These are phyloP conservation scores for Oehlia diaphana DNA, from an alignment of 192 early-diverging fungal genomes.

Conservation along the genomic window DNA sequence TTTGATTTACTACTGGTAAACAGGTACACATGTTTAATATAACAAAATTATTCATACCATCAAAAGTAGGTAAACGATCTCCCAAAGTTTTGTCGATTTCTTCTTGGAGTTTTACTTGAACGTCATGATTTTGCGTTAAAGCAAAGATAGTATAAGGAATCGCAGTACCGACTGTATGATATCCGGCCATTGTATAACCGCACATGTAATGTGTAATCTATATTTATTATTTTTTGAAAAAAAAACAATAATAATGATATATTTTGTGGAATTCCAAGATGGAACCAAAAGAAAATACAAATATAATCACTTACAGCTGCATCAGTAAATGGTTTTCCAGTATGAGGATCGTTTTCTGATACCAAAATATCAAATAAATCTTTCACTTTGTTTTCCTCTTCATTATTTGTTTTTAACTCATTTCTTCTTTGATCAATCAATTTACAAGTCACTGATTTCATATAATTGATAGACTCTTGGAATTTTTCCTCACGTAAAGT, in stretches of 20 bases:
- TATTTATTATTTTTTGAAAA: too few relatives aligned
- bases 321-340: conserved; percentile 8
- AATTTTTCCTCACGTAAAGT: neutral
- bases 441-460: neutral
- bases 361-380: conserved; percentile 12
- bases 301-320: neutral
- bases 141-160: conserved; percentile 5
- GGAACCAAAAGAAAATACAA: too few relatives aligned
- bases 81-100: conserved; percentile 12
- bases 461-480: neutral
- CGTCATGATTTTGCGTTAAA: conserved; percentile 2
- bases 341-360: conserved; percentile 8
- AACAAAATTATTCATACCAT: neutral
- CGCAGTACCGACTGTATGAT: conserved; percentile 2
- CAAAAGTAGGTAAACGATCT: neutral
- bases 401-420: neutral
- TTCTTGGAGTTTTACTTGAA: conserved; percentile 6
- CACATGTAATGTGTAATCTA: neutral
- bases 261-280: too few relatives aligned
- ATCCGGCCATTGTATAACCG: conserved; percentile 4
- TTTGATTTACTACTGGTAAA: neutral
- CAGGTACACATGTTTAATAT: neutral
- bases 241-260: too few relatives aligned
- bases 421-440: conserved; percentile 12
- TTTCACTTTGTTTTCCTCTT: neutral